A percentile compares a stretch with the other conserved stretches of the same genome.
phyloP scores from a whole-genome alignment of 192 early-diverging fungal genomes.

The Podila clonocystis region DNA sequence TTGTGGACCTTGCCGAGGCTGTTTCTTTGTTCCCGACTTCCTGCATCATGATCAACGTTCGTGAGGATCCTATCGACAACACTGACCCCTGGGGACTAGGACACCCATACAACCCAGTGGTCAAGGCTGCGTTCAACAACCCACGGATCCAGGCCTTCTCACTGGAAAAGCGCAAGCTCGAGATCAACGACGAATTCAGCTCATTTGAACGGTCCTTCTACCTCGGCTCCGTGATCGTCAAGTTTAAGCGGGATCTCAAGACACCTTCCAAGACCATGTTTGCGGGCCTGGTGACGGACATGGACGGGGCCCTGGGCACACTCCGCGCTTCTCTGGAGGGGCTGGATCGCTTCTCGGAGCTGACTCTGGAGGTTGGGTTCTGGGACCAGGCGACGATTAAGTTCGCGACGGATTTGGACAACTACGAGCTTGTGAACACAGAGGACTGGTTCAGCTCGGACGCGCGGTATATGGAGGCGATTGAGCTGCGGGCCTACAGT shows the following conservation, averaged over 20 bases:
- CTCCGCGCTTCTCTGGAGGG: slow-evolving; percentile 5
- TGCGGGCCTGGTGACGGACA: slow-evolving; percentile 20
- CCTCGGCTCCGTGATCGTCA: slow-evolving; percentile 11
- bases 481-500: slow-evolving; percentile 13
- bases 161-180: slow-evolving; percentile 10
- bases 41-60: slow-evolving; percentile 31
- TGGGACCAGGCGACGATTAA: slow-evolving; percentile 27
- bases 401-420: neutral
- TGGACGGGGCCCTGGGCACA: slow-evolving; percentile 4
- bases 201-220: slow-evolving; percentile 3
- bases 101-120: slow-evolving; percentile 1
- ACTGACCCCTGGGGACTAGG: slow-evolving; percentile 6
- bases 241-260: slow-evolving; percentile 14
- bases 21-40: neutral
- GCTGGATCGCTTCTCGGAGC: slow-evolving; percentile 1
- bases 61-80: slow-evolving; percentile 2
- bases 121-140: slow-evolving; percentile 20
- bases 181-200: slow-evolving; percentile 2
- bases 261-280: slow-evolving; percentile 8
- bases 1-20: neutral
- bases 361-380: slow-evolving; percentile 22
- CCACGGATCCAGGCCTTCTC: slow-evolving; percentile 24
- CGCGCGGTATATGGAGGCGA: slow-evolving; percentile 15
- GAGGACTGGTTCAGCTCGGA: slow-evolving; percentile 9
- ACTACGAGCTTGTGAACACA: neutral